Evolutionary conservation across 495 filamentous ascomycete genomes (phyloP).

Genomic region (Lasiosphaeris hirsuta): DNA sequence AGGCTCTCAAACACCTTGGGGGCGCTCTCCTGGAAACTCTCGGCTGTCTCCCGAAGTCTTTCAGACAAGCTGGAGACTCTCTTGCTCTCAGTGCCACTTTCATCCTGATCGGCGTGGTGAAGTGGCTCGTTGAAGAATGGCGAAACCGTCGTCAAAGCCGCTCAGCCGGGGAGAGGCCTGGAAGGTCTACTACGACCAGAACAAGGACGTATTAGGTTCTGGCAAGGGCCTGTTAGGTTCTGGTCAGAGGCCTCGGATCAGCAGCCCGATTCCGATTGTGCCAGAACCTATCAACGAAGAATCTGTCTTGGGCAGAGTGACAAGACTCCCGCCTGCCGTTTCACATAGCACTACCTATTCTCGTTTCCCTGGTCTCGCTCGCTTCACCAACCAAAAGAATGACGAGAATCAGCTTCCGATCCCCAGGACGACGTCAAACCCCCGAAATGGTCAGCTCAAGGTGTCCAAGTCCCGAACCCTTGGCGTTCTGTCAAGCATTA

Average conservation of each 20-base stretch:
- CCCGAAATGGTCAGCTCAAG: not conserved
- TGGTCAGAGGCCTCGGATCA: not conserved
- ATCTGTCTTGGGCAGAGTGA: not conserved
- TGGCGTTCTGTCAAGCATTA: conserved; percentile 37
- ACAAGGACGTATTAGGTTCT: not conserved
- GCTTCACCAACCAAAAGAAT: conserved; percentile 15
- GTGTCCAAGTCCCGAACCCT: conserved; percentile 39
- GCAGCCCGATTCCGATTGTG: not conserved
- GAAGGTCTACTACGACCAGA: not conserved
- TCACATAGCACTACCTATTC: not conserved
- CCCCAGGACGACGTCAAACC: not conserved
- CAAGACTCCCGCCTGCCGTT: not conserved
- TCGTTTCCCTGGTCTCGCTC: not conserved
- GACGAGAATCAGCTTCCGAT: no score
- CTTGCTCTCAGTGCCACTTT: no score
- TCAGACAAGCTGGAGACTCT: no score
- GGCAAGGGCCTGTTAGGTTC: not conserved
- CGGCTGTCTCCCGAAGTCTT: no score
- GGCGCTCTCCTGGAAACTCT: no score
- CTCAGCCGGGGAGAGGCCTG: conserved; percentile 1
- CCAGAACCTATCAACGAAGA: not conserved
- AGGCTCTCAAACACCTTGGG: no score
- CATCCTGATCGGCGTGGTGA: no score
- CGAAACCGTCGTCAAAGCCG: not conserved
- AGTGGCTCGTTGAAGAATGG: not conserved